Base-by-base conservation (phyloP, 345 rosid species). In the Eucalyptus curtisii region DNA sequence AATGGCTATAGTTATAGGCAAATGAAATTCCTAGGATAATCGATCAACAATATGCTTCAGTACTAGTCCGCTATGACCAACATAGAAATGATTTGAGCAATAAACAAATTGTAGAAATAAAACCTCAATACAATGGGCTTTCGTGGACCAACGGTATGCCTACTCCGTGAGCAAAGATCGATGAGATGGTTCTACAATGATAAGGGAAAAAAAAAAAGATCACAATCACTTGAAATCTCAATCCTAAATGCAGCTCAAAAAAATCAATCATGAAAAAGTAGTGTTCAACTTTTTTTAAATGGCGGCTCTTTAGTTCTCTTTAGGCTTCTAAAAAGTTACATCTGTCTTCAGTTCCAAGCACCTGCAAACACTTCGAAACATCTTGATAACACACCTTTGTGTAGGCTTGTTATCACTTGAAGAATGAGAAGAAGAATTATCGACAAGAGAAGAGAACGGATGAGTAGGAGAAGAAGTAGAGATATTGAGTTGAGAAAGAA, bases 141-240 rank as follows among this genome's bases (percentile, higher is more conserved):
- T 57, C 0, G 1, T 57, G n/a, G 64, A 24, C 3, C 1, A 3
- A 57, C 2, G 0, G 3, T 25, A 12, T 25, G n/a, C 64, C 30
- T 25, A 57, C 10, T 57, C 64, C 7, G 0, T 12, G 64, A 57
- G 64, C 27, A 57, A 11, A 57, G 61, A 57, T 57, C 13, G 7
- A 57, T 0, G 14, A 57, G 64, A 57, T 57, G 64, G n/a, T 11
- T 57, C 10, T 11, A 57, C 15, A 25, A 3, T 57, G 7, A 57
- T 57, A 20, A 27, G 13, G n/a, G 5, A 25, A 25, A 25, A 57
- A 19, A 10, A 57, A 57, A 24, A 3, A 10, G 24, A n/a, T 64
- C 76, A 15, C 37, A 14, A n/a, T 64, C 37, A 4, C 76, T 64
- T 33, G 20, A 64, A 64, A 64, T 64, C 76, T 37, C 37, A 64